A percentile compares a stretch with the other conserved stretches of the same genome.
These are phyloP conservation scores for Aspergillus cristatus DNA, from an alignment of 495 filamentous ascomycete species.

Conservation along the genomic window DNA sequence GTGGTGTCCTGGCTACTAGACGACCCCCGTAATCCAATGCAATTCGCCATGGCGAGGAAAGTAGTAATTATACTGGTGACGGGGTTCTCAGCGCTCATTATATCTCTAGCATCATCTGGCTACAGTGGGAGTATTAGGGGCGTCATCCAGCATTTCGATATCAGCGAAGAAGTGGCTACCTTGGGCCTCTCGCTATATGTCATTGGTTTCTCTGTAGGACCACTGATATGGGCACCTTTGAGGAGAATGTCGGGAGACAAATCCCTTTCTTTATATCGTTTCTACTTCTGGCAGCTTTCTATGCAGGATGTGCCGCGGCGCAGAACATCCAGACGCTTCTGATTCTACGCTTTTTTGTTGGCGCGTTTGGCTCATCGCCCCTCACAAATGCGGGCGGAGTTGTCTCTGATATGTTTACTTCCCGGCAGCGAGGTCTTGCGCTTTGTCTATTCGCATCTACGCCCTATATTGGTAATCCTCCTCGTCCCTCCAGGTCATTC, in stretches of 20 bases:
- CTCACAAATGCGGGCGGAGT: constrained; percentile 53
- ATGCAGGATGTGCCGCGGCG: constrained; percentile 44
- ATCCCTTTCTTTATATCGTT: constrained; percentile 49
- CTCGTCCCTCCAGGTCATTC: too few relatives aligned
- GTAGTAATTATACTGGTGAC: constrained; percentile 48
- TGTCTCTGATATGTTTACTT: constrained; percentile 53
- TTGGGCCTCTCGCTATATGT: constrained; percentile 58
- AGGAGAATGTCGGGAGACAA: constrained; percentile 55
- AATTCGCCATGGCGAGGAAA: constrained; percentile 43
- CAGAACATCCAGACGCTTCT: constrained; percentile 50
- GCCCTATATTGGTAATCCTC: constrained; percentile 27
- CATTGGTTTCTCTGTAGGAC: constrained; percentile 54
- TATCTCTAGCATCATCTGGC: constrained; percentile 59
- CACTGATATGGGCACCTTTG: constrained; percentile 47
- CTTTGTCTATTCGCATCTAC: constrained; percentile 44
- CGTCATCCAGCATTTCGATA: constrained; percentile 44
- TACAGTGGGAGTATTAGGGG: constrained; percentile 51
- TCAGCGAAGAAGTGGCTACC: constrained; percentile 42
- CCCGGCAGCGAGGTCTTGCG: constrained; percentile 46
- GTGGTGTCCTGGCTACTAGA: constrained; percentile 54
- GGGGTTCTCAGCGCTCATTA: constrained; percentile 50
- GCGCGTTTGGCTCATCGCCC: constrained; percentile 54
- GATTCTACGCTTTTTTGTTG: constrained; percentile 59
- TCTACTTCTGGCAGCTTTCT: constrained; percentile 46
- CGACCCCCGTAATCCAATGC: constrained; percentile 53